Evolutionary conservation across 306 rosid genomes (phyloP).

Genomic region (Sphenostylis stenocarpa): DNA sequence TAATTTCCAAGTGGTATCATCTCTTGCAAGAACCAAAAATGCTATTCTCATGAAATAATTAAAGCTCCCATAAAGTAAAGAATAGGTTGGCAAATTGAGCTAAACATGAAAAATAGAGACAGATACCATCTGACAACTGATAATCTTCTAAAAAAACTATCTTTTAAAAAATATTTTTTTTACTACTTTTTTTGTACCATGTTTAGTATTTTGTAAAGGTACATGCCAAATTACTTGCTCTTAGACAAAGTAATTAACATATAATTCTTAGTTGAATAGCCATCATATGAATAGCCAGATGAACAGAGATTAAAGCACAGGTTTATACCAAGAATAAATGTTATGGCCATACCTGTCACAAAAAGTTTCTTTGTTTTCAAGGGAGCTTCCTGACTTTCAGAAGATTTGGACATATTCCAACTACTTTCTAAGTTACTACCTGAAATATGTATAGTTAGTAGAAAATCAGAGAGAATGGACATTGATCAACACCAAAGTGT

Average conservation of each 20-base stretch:
- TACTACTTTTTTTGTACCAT: neutral
- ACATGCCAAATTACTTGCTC: slow-evolving; percentile 1
- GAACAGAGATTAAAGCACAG: neutral
- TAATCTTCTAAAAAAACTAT: neutral
- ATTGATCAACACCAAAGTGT: neutral
- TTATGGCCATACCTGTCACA: slow-evolving; percentile 43
- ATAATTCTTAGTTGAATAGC: neutral
- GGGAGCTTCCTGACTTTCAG: slow-evolving; percentile 35
- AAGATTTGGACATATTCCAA: slow-evolving; percentile 28
- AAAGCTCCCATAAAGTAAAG: neutral
- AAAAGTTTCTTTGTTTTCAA: slow-evolving; percentile 49
- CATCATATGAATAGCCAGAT: neutral
- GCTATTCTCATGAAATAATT: neutral
- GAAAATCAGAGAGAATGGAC: slow-evolving; percentile 22
- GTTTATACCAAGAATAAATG: neutral
- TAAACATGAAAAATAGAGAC: slow-evolving; percentile 12
- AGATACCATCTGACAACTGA: neutral
- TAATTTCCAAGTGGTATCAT: slow-evolving; percentile 18
- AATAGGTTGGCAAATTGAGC: neutral
- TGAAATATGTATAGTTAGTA: slow-evolving; percentile 21
- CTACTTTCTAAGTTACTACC: slow-evolving; percentile 39
- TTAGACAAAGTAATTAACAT: slow-evolving; percentile 14
- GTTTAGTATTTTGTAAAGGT: neutral
- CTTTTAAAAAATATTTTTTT: neutral
- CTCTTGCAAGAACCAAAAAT: slow-evolving; percentile 2